A percentile compares a stretch with the other conserved stretches of the same genome.
Conservation (phyloP, 2,329 filamentous ascomycete genomes). For the Parasarocladium wereldwijsianum region DNA sequence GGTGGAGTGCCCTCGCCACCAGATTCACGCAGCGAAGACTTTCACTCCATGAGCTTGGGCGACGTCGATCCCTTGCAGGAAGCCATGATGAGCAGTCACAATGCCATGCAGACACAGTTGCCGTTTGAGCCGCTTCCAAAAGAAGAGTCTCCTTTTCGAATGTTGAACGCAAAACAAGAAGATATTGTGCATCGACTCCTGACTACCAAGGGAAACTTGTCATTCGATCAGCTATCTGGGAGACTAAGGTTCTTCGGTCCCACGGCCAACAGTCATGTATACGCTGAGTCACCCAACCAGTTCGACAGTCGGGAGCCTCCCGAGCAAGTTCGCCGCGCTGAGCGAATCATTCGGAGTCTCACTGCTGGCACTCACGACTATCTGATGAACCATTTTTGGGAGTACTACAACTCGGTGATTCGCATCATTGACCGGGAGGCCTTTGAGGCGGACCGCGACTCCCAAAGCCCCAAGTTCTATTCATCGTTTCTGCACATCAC, state of each 20-base stretch:
- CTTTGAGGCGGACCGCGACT: constrained; percentile 31
- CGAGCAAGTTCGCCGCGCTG: constrained; percentile 29
- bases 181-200: constrained; percentile 32
- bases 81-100: constrained; percentile 8
- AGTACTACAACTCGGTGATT: constrained; percentile 32
- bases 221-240: constrained; percentile 34
- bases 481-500: constrained; percentile 36
- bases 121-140: constrained; percentile 6
- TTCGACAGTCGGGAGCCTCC: constrained; percentile 22
- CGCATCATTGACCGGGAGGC: constrained; percentile 33
- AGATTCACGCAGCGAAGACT: constrained; percentile 19
- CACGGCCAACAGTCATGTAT: constrained; percentile 37
- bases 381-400: constrained; percentile 35
- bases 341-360: constrained; percentile 31
- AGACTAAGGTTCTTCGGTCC: constrained; percentile 37
- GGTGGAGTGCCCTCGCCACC: constrained; percentile 15
- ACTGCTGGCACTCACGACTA: constrained; percentile 33
- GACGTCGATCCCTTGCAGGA: constrained; percentile 14
- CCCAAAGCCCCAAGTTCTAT: constrained; percentile 32
- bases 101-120: constrained; percentile 9
- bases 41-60: constrained; percentile 8
- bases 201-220: constrained; percentile 32
- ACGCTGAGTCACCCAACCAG: constrained; percentile 23
- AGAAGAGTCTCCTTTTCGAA: constrained; percentile 19
- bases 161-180: constrained; percentile 26